A percentile compares a stretch with the other conserved stretches of the same genome.
phyloP scores from a whole-genome alignment of 2,329 filamentous ascomycete species.

The Fragosphaeria purpurea region DNA sequence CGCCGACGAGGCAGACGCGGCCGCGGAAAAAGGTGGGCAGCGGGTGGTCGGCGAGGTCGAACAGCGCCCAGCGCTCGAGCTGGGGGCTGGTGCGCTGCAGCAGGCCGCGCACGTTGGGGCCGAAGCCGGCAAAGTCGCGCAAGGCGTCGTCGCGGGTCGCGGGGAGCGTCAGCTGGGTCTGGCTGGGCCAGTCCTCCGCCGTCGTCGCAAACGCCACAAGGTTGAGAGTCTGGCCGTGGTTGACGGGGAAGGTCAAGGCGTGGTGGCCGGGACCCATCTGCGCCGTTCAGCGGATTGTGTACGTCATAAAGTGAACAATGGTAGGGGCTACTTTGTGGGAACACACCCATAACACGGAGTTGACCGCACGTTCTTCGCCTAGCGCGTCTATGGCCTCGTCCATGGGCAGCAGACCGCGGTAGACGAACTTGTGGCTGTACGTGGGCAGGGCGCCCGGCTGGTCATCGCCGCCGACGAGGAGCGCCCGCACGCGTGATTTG shows the following conservation, averaged over 20 bases:
- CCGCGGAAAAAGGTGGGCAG: conserved; percentile 31
- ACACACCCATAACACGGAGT: conserved; percentile 18
- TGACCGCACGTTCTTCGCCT: conserved; percentile 27
- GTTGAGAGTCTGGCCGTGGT: conserved; percentile 44
- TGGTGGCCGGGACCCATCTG: conserved; percentile 42
- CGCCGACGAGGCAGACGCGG: conserved; percentile 42
- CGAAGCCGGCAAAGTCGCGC: conserved; percentile 25
- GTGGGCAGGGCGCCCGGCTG: conserved; percentile 29
- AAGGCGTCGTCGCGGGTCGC: conserved; percentile 24
- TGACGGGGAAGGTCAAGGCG: conserved; percentile 51
- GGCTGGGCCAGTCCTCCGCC: conserved; percentile 20
- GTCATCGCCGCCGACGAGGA: conserved; percentile 38
- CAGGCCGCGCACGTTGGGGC: conserved; percentile 20
- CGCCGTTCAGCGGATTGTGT: background rate
- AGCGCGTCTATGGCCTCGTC: conserved; percentile 38
- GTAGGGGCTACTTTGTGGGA: no score
- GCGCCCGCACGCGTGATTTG: conserved; percentile 41
- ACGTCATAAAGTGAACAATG: no score
- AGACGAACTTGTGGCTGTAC: conserved; percentile 49
- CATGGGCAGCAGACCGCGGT: conserved; percentile 40
- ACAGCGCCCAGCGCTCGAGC: conserved; percentile 32
- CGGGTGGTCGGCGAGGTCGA: conserved; percentile 34
- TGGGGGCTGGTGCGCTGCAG: conserved; percentile 20
- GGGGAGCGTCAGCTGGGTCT: conserved; percentile 14
- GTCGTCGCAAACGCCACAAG: conserved; percentile 32